A percentile compares a stretch with the other conserved stretches of the same genome.
phyloP scores from a whole-genome alignment of 176 grass and related monocot species.

The sorghum (Sorghum bicolor) region DNA sequence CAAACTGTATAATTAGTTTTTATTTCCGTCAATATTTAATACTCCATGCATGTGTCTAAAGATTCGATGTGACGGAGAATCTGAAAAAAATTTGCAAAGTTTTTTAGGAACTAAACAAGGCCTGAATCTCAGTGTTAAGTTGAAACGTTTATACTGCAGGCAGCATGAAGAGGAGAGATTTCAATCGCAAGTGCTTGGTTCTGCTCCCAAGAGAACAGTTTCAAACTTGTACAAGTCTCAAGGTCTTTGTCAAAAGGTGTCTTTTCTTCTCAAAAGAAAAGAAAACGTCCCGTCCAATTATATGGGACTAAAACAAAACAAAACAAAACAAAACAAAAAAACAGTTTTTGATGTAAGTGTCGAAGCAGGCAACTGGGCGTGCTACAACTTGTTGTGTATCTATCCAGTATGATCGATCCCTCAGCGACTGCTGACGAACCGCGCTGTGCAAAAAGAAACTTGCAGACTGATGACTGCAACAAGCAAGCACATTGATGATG shows the following conservation, averaged over 20 bases:
- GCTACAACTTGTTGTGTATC: neutral
- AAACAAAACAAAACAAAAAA: neutral
- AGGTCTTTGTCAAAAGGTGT: conserved; percentile 7
- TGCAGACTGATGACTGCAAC: neutral
- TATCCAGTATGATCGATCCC: neutral
- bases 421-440: neutral
- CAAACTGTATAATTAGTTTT: no score
- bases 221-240: neutral
- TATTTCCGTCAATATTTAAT: no score
- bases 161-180: neutral
- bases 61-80: no score
- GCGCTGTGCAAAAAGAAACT: neutral
- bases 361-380: neutral
- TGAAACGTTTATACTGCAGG: neutral
- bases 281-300: neutral
- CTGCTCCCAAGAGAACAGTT: conserved; percentile 9
- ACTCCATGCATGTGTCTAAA: no score
- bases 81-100: no score
- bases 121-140: no score
- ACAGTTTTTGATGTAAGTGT: neutral
- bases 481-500: neutral
- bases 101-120: no score
- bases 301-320: neutral
- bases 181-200: neutral
- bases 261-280: neutral